Base-by-base conservation (phyloP, 768 basidiomycete genomes). In the Termitomyces heimii region DNA sequence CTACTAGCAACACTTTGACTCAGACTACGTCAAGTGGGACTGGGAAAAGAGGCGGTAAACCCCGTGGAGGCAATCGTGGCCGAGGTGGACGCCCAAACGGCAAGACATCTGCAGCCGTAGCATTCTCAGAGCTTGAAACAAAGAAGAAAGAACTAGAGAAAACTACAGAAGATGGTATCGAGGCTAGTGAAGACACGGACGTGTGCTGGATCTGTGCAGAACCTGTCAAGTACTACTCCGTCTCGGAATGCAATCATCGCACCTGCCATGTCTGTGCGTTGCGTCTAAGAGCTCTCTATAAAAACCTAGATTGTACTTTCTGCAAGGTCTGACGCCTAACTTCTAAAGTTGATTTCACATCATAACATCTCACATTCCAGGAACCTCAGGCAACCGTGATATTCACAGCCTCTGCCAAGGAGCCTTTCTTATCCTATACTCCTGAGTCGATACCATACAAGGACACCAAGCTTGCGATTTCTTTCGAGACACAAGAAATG, bases 141-240 rank as follows among this genome's bases (percentile, higher is more conserved):
- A 48, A 53, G 35, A 56, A 45, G 35, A 45, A 53, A 28, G 53
- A 54, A 34, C 10, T 4, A 28, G 46, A 40, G 51, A 47, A 40
- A 42, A 1, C 35, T 40, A 16, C 7, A n/a, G 53, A 35, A 29
- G 61, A 53, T 20, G 34, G 10, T 46, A 22, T n/a, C 6, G 68
- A 69, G 13, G 80, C 29, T 35, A 40, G 20, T 5, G 62, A 83
- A 5, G 62, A 83, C 18, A 66, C 62, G 29, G 71, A 69, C 50
- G 69, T 86, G 12, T 98, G 96, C 73, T 96, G 86, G 82, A 98
- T 98, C 71, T 97, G 96, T 66, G 94, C 94, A 1, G 94, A 98
- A 65, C 87, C 88, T 4, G 86, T 96, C 71, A 94, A 89, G 67
- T 96, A 92, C 67, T 94, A 87, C 70, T 83, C 92, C 6, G 73